These are phyloP conservation scores for Mycena leptocephala DNA, from an alignment of 768 basidiomycete species.

Conservation along the genomic window DNA sequence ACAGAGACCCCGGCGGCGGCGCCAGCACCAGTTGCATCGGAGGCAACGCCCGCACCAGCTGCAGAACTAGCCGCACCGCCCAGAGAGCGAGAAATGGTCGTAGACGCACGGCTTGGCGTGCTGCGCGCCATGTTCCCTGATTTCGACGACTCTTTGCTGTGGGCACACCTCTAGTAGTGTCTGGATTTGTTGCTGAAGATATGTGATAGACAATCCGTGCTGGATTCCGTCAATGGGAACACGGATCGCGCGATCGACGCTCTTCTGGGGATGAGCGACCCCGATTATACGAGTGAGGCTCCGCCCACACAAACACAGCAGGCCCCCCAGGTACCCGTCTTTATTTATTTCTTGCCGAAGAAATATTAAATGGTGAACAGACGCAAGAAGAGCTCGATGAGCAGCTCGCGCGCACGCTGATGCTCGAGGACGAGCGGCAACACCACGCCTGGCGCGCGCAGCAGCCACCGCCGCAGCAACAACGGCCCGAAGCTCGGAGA, in stretches of 20 bases:
- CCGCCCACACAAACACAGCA: conserved; percentile 40
- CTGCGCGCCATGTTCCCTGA: conserved; percentile 85
- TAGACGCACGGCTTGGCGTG: conserved; percentile 66
- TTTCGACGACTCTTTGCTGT: conserved; percentile 84
- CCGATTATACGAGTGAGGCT: conserved; percentile 71
- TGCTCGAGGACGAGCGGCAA: conserved; percentile 73
- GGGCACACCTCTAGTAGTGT: conserved; percentile 40
- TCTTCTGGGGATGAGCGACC: conserved; percentile 90
- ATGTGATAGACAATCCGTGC: conserved; percentile 71
- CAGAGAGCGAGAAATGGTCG: conserved; percentile 31
- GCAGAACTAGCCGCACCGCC: conserved; percentile 11
- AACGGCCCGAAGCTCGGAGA: conserved; percentile 27
- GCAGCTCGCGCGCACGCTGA: conserved; percentile 81
- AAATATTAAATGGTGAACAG: conserved; percentile 38
- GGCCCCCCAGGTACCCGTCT: conserved; percentile 45
- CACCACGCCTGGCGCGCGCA: conserved; percentile 55
- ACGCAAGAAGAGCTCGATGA: conserved; percentile 85
- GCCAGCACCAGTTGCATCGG: background rate
- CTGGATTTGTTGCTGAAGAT: background rate
- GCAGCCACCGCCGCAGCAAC: conserved; percentile 34
- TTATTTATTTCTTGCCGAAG: background rate
- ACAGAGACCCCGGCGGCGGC: background rate
- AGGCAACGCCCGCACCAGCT: background rate
- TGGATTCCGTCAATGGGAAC: conserved; percentile 80
- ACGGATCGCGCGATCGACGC: conserved; percentile 85